phyloP scores from a whole-genome alignment of 2,329 filamentous ascomycete genomes.

The Trichoderma atrobrunneum region DNA sequence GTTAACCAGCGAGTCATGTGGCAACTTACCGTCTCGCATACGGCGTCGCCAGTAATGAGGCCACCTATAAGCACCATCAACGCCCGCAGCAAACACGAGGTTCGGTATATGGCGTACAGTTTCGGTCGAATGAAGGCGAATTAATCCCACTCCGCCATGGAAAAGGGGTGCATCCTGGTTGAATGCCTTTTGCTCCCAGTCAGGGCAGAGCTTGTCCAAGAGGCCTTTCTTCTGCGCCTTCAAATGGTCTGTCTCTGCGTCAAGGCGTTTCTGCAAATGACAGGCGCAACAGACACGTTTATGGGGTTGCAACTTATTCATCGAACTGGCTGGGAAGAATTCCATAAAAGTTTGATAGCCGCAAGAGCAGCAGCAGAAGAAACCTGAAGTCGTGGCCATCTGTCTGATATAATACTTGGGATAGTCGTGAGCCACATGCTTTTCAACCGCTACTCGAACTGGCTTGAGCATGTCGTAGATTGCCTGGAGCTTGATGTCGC shows the following conservation, averaged over 20 bases:
- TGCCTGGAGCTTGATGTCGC: slow-evolving; percentile 21
- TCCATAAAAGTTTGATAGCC: slow-evolving; percentile 34
- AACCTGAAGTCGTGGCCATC: slow-evolving; percentile 25
- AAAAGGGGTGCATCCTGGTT: slow-evolving; percentile 34
- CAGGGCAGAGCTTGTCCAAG: slow-evolving; percentile 27
- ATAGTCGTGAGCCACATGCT: slow-evolving; percentile 23
- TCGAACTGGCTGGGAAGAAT: slow-evolving; percentile 27
- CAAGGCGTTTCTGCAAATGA: slow-evolving; percentile 28
- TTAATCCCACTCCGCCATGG: slow-evolving; percentile 20
- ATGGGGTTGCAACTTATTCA: not conserved
- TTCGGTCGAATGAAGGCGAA: slow-evolving; percentile 24
- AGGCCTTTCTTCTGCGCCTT: slow-evolving; percentile 23
- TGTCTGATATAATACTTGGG: slow-evolving; percentile 25
- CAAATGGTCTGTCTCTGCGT: slow-evolving; percentile 32
- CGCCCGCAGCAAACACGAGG: not conserved
- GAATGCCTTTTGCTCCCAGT: slow-evolving; percentile 27
- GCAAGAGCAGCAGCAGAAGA: slow-evolving; percentile 35
- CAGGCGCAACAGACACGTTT: slow-evolving; percentile 32
- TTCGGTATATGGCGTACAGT: slow-evolving; percentile 17
- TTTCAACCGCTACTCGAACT: slow-evolving; percentile 29
- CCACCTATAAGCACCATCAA: slow-evolving; percentile 21
- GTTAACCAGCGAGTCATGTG: slow-evolving; percentile 31
- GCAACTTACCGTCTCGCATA: slow-evolving; percentile 29
- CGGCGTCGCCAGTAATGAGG: slow-evolving; percentile 10
- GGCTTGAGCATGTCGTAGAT: slow-evolving; percentile 36